phyloP scores from a whole-genome alignment of 768 basidiomycete genomes.

The Infundibulicybe gibba region DNA sequence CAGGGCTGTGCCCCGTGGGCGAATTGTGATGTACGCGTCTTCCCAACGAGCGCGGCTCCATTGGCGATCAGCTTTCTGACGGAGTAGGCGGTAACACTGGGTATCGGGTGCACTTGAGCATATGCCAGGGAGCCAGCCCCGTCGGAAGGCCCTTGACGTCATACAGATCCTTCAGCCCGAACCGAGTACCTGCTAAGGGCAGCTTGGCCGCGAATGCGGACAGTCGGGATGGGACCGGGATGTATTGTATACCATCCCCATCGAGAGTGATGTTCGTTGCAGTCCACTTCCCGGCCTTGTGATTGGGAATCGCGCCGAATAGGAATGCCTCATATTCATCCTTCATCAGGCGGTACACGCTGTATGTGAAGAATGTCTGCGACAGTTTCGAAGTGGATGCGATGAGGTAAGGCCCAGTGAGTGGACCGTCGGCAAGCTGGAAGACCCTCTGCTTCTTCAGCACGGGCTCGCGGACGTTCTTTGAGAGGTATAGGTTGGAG shows the following conservation, averaged over 20 bases:
- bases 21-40: slow-evolving; percentile 50
- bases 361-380: slow-evolving; percentile 19
- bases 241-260: slow-evolving; percentile 21
- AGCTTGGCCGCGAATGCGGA: slow-evolving; percentile 23
- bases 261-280: slow-evolving; percentile 25
- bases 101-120: slow-evolving; percentile 26
- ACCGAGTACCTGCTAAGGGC: slow-evolving; percentile 41
- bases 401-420: slow-evolving; percentile 26
- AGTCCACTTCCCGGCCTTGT: slow-evolving; percentile 25
- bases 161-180: slow-evolving; percentile 45
- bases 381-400: not conserved
- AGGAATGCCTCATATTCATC: slow-evolving; percentile 41
- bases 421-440: slow-evolving; percentile 12
- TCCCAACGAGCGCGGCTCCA: slow-evolving; percentile 51
- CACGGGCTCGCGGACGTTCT: slow-evolving; percentile 11
- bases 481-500: slow-evolving; percentile 17
- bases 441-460: slow-evolving; percentile 10
- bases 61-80: slow-evolving; percentile 41
- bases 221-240: slow-evolving; percentile 49
- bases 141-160: slow-evolving; percentile 29
- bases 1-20: slow-evolving; percentile 42
- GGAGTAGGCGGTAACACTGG: slow-evolving; percentile 32
- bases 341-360: slow-evolving; percentile 34
- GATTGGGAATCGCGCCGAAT: slow-evolving; percentile 36
- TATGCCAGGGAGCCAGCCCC: slow-evolving; percentile 31